A percentile compares a stretch with the other conserved stretches of the same genome.
Evolutionary conservation across 164 flowering plant genomes (phyloP).

Genomic region (Vitis rupestris): DNA sequence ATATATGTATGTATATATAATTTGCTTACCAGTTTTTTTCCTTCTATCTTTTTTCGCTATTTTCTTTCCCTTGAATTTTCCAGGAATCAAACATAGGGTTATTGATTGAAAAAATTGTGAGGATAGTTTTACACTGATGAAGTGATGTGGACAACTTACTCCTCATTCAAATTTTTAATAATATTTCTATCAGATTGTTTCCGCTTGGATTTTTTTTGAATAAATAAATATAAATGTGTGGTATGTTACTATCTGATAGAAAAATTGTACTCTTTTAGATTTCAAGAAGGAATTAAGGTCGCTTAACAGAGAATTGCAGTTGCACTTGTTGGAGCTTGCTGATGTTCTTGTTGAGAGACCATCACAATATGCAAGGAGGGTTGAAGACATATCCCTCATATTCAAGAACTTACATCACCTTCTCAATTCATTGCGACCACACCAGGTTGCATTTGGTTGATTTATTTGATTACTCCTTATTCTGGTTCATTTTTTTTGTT

Average conservation of each 20-base stretch:
- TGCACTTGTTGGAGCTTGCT: slow-evolving; percentile 88
- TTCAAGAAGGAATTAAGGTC: slow-evolving; percentile 78
- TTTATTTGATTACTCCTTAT: not conserved
- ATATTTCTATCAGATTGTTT: not conserved
- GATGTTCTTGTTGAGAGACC: slow-evolving; percentile 95
- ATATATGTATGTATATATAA: too few relatives aligned
- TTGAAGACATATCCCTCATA: slow-evolving; percentile 87
- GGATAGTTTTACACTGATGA: too few relatives aligned
- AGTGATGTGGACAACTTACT: too few relatives aligned
- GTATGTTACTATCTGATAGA: not conserved
- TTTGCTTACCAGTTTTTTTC: too few relatives aligned
- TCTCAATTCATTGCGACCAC: slow-evolving; percentile 90
- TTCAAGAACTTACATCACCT: slow-evolving; percentile 89
- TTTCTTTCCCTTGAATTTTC: too few relatives aligned
- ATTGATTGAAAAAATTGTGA: too few relatives aligned
- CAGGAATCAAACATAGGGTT: too few relatives aligned
- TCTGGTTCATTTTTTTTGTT: not conserved
- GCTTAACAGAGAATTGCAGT: slow-evolving; percentile 84
- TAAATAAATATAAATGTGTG: not conserved
- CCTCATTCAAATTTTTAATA: too few relatives aligned
- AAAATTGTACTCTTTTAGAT: slow-evolving; percentile 35
- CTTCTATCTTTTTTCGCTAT: too few relatives aligned
- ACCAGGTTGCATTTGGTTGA: slow-evolving; percentile 55
- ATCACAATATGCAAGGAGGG: slow-evolving; percentile 92
- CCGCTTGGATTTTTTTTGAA: not conserved